Conservation (phyloP, 371 early-diverging fungal genomes). For the Mucor irregularis region DNA sequence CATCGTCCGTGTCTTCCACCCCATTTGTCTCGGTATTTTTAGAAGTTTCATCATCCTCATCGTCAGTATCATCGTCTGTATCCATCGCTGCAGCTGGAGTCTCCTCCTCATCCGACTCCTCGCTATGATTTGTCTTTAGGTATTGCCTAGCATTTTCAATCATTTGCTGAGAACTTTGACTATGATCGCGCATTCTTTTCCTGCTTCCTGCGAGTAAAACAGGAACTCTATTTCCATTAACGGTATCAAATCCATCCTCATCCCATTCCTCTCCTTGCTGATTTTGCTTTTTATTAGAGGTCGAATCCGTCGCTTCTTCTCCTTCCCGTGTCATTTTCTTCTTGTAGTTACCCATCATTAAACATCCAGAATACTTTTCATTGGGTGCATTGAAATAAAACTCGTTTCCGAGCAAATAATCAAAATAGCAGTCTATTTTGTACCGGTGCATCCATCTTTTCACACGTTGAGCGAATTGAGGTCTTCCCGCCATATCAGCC, state of each 20-base stretch:
- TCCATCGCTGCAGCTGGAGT: too few relatives aligned
- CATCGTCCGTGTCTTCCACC: background rate
- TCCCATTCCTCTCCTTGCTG: conserved; percentile 1
- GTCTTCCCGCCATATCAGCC: conserved; percentile 43
- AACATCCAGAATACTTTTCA: conserved; percentile 39
- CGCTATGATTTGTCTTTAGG: background rate
- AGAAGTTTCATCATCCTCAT: conserved; percentile 7
- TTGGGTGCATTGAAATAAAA: conserved; percentile 36
- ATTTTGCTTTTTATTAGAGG: background rate
- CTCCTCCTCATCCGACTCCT: conserved; percentile 9
- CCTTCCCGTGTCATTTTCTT: conserved; percentile 22
- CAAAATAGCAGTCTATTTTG: conserved; percentile 52
- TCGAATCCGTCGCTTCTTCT: conserved; percentile 5
- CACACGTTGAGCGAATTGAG: conserved; percentile 52
- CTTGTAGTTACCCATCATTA: conserved; percentile 51
- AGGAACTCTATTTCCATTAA: conserved; percentile 8
- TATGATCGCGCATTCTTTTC: conserved; percentile 24
- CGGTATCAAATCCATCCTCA: conserved; percentile 2
- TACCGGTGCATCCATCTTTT: conserved; percentile 56
- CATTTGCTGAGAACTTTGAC: conserved; percentile 17
- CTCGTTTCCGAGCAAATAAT: conserved; percentile 45
- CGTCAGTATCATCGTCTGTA: conserved; percentile 1
- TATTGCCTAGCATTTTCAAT: conserved; percentile 16
- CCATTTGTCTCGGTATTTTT: too few relatives aligned
- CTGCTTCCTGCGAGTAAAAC: conserved; percentile 25